A percentile compares a stretch with the other conserved stretches of the same genome.
These are phyloP conservation scores for Phoma sp. DNA, from an alignment of 2,329 filamentous ascomycete genomes.

Conservation along the genomic window DNA sequence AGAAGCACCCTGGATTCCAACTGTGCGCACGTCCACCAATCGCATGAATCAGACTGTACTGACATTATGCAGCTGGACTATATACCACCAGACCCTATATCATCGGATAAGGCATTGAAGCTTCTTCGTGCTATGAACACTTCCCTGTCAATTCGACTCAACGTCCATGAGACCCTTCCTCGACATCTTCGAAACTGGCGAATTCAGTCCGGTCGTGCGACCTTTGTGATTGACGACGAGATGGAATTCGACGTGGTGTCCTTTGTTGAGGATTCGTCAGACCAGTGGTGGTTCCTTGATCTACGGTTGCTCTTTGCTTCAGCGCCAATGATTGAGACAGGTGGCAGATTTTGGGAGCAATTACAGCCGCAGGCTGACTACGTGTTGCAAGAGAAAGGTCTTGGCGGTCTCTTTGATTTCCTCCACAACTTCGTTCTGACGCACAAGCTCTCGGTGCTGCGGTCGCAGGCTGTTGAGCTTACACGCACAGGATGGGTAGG, in stretches of 20 bases:
- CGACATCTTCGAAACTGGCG: constrained; percentile 76
- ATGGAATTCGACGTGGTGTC: constrained; percentile 95
- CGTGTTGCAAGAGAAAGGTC: constrained; percentile 70
- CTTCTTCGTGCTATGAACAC: constrained; percentile 84
- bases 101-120: constrained; percentile 72
- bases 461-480: constrained; percentile 76
- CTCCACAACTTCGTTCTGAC: constrained; percentile 88
- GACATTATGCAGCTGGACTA: constrained; percentile 68
- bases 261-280: constrained; percentile 79
- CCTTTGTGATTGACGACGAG: constrained; percentile 80
- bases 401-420: constrained; percentile 82
- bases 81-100: constrained; percentile 73
- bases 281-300: constrained; percentile 94
- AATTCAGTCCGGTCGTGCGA: constrained; percentile 85
- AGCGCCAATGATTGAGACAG: constrained; percentile 63
- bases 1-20: constrained; percentile 77
- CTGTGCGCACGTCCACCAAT: constrained; percentile 59
- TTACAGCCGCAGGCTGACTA: constrained; percentile 73
- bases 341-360: constrained; percentile 61
- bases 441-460: constrained; percentile 84
- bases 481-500: constrained; percentile 76
- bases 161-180: constrained; percentile 82
- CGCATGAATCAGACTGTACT: neutral
- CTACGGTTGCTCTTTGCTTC: constrained; percentile 84
- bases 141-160: constrained; percentile 80